These are phyloP conservation scores for Trichomonas vaginalis DNA, from an alignment of 208 protist species.

Conservation along the genomic window DNA sequence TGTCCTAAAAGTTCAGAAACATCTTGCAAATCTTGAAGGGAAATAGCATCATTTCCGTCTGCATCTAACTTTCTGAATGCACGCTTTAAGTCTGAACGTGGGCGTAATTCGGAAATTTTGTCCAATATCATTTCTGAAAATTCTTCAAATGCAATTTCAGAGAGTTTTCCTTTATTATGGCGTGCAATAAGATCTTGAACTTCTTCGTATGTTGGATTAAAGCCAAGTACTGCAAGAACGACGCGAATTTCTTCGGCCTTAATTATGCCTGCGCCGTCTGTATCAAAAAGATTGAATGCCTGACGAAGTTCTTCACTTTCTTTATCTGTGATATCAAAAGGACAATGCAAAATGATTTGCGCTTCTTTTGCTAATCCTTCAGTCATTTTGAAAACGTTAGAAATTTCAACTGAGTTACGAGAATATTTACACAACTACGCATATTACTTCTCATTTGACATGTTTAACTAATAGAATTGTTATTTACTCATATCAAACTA, in stretches of 20 bases:
- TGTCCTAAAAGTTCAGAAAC: not conserved
- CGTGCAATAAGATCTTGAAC: not conserved
- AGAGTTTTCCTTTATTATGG: not conserved
- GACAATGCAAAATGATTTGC: too few species aligned
- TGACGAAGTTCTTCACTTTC: not conserved
- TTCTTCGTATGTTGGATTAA: constrained; percentile 2
- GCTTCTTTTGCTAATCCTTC: too few species aligned
- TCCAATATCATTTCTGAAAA: not conserved
- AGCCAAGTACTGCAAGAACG: not conserved
- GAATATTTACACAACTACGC: too few species aligned
- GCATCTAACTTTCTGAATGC: not conserved
- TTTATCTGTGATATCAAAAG: not conserved
- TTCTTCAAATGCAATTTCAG: not conserved
- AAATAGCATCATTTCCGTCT: not conserved
- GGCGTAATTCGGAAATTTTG: not conserved
- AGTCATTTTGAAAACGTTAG: too few species aligned
- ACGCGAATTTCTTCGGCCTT: not conserved
- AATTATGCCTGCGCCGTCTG: not conserved
- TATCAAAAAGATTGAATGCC: constrained; percentile 9
- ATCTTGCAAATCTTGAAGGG: not conserved
- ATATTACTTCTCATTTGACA: too few species aligned
- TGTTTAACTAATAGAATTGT: too few species aligned
- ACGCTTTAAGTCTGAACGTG: not conserved
- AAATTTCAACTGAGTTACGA: too few species aligned
- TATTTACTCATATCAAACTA: too few species aligned